Evolutionary conservation across 345 rosid genomes (phyloP).

Genomic region (Arabis alpina): DNA sequence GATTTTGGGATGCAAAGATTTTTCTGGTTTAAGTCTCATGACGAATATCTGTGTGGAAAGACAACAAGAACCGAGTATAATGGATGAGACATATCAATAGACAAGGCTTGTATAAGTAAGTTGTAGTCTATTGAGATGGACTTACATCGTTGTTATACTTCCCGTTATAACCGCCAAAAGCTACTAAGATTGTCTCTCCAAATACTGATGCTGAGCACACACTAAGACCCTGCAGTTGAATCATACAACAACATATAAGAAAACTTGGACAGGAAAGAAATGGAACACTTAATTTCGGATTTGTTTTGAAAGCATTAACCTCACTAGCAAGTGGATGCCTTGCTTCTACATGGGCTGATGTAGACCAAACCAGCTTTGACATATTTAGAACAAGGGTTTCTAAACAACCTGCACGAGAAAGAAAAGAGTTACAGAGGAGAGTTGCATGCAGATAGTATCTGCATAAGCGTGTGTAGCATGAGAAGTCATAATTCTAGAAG

Average conservation of each 20-base stretch:
- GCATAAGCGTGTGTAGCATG: background rate
- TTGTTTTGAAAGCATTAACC: conserved; percentile 51
- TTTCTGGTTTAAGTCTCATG: conserved; percentile 79
- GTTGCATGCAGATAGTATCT: conserved; percentile 4
- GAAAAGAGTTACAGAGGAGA: conserved; percentile 2
- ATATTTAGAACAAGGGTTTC: conserved; percentile 86
- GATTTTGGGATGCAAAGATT: conserved; percentile 70
- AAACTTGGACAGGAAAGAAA: conserved; percentile 2
- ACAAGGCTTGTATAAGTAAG: conserved; percentile 4
- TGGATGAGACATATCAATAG: background rate
- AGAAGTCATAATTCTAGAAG: conserved; percentile 9
- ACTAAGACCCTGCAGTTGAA: conserved; percentile 80
- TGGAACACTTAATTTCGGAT: background rate
- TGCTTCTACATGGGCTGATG: conserved; percentile 64
- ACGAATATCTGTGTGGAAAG: conserved; percentile 61
- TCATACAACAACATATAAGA: conserved; percentile 18
- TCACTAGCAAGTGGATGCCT: conserved; percentile 98
- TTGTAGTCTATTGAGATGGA: background rate
- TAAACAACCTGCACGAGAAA: conserved; percentile 60
- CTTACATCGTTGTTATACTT: conserved; percentile 90
- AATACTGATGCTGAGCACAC: conserved; percentile 67
- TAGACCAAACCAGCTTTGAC: conserved; percentile 87
- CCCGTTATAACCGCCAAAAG: conserved; percentile 98
- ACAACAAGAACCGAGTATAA: background rate
- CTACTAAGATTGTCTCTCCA: conserved; percentile 77